Base-by-base conservation (phyloP, 305 asterid genomes). In the Solanum chacoense region DNA sequence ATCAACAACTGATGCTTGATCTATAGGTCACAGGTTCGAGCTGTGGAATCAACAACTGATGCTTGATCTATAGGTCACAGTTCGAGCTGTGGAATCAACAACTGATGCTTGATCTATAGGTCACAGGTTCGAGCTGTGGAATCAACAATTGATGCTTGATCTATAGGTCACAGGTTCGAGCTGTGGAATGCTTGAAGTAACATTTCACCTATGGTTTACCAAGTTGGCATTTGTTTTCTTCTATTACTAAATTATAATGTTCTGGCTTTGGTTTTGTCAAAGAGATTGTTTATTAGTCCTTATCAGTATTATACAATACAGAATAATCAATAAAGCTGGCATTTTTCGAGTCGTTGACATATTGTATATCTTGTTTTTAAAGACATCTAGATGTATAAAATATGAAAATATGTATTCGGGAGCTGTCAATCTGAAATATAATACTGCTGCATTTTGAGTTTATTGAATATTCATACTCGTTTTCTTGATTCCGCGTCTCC, bases 401-500 rank as follows among this genome's bases (percentile, higher is more conserved):
- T 0, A 0, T 8, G 35, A 80, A 42, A 16, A 34, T 29, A 50
- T 83, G 86, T 42, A 45, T 32, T 84, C 74, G 32, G 87, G 87
- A 84, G 74, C 74, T 84, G 45, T 55, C 73, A 18, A 50, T 55
- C 45, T 55, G 75, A 20, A 0, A 31, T 84, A 18, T 55, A 31
- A 50, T 84, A 55, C 42, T 83, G 45, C 42, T 86, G 72, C 45
- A 72, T 69, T 86, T 85, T 69, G 35, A 88, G 85, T 88, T 88
- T 73, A 84, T 67, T 55, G 40, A 65, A 29, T 88, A 28, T 72
- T 24, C 85, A 34, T 63, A 14, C 71, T 26, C 84, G 28, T 29
- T 69, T 85, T 35, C 26, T 22, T 80, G 77, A 34, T 20, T 35
- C 75, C 91, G 55, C 88, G 72, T 91, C 29, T 26, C 38, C 63